phyloP scores from a whole-genome alignment of 2,329 filamentous ascomycete species.

The Chrysoporthe puriensis region DNA sequence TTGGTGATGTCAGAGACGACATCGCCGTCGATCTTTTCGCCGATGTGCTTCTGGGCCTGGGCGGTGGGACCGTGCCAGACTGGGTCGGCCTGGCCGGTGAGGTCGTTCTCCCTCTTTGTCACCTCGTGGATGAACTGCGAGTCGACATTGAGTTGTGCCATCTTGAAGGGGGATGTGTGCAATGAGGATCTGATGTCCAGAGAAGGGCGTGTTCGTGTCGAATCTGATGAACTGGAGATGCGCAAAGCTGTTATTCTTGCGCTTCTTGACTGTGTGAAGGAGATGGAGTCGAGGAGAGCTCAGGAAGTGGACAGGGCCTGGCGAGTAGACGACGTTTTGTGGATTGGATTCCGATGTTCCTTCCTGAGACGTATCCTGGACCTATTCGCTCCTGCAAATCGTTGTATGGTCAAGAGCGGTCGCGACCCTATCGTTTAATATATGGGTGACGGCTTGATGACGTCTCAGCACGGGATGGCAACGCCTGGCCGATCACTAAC shows the following conservation, averaged over 20 bases:
- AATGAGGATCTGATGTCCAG: slow-evolving; percentile 11
- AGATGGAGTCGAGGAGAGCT: not conserved
- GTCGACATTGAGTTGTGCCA: slow-evolving; percentile 31
- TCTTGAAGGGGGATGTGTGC: slow-evolving; percentile 25
- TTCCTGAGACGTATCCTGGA: not conserved
- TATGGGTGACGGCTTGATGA: slow-evolving; percentile 11
- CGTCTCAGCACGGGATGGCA: slow-evolving; percentile 1
- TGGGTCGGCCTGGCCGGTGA: slow-evolving; percentile 42
- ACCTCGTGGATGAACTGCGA: slow-evolving; percentile 44
- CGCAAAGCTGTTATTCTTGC: not conserved
- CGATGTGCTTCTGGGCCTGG: slow-evolving; percentile 42
- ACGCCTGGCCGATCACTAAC: slow-evolving; percentile 8
- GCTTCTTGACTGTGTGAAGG: not conserved
- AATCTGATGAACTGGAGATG: not conserved
- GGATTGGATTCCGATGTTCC: not conserved
- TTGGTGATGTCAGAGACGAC: slow-evolving; percentile 44
- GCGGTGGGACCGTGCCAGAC: slow-evolving; percentile 44
- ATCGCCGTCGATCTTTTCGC: slow-evolving; percentile 36
- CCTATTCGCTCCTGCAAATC: not conserved
- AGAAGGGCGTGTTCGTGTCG: not conserved
- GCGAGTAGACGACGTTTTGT: slow-evolving; percentile 14
- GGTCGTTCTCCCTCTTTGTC: slow-evolving; percentile 43
- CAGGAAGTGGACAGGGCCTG: not conserved
- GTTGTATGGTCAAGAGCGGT: not conserved
- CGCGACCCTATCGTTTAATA: not conserved